Percentiles rank a stretch among this genome's conserved stretches.
phyloP scores from a whole-genome alignment of 176 grass and related monocot genomes.

The Ensete ventricosum region DNA sequence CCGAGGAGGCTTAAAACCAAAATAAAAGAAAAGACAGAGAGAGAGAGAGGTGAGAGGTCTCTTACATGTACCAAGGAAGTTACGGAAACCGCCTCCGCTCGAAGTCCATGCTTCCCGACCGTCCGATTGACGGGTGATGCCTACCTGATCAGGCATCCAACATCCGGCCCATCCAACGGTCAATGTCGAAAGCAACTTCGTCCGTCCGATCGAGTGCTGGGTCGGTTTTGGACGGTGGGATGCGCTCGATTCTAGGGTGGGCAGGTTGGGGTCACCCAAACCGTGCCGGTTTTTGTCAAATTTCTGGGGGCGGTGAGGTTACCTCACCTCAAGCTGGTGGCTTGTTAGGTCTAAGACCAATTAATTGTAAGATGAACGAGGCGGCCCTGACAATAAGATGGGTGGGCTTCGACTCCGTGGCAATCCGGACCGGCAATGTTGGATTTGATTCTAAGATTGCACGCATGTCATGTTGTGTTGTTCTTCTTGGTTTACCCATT shows the following conservation, averaged over 20 bases:
- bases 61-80: neutral
- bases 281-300: neutral
- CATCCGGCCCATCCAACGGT: constrained; percentile 3
- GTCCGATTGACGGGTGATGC: too few species aligned
- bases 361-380: too few species aligned
- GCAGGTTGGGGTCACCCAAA: neutral
- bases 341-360: neutral
- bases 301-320: neutral
- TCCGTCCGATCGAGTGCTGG: constrained; percentile 14
- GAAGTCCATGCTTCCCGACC: neutral
- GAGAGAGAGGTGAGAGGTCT: constrained; percentile 1
- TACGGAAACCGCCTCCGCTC: neutral
- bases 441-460: too few species aligned
- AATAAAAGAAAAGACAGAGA: constrained; percentile 2
- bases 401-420: too few species aligned
- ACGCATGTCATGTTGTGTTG: too few species aligned
- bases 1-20: constrained; percentile 4
- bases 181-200: neutral
- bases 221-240: neutral
- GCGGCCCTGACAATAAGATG: too few species aligned
- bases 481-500: too few species aligned
- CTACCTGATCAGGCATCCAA: too few species aligned
- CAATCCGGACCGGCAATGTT: too few species aligned
- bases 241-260: accelerated
- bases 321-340: neutral